Base-by-base conservation (phyloP, 257 asterid species). In the Rehmannia glutinosa region DNA sequence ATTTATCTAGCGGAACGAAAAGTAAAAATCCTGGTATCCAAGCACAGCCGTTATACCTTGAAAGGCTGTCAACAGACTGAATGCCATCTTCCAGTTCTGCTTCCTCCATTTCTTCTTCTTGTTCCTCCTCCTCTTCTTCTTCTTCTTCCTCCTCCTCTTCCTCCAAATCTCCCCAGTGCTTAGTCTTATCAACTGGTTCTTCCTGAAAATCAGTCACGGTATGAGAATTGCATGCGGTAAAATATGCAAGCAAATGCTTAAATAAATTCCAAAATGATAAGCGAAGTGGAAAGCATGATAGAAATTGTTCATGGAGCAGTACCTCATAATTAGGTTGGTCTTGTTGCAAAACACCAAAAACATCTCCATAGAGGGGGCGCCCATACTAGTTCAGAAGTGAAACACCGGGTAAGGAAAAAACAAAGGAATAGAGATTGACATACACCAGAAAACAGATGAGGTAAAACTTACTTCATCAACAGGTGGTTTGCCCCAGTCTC, bases 401-500 rank as follows among this genome's bases (percentile, higher is more conserved):
- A 20, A 68, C 25, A 15, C 42, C 42, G 62, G 8, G 35, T 10
- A 47, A 35, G 30, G 6, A 28, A 3, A 55, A 41, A 36, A 36
- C 19, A 9, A 28, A 47, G 41, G n/a, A 51, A 23, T 8, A 46
- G 43, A 27, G n/a, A 51, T 56, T 1, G 8, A 33, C 20, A 16
- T 36, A 53, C 59, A 63, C 8, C 20, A 72, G 46, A 28, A 42
- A 20, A 45, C 8, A 55, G 45, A 41, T 41, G 23, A 13, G 51
- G 39, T 8, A n/a, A n/a, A 71, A 75, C 79, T 6, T 75, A 91
- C 99, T 69, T 93, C 97, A 75, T 94, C 99, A 68, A 94, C 99
- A 36, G 97, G 99, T 21, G 97, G 99, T 68, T 91, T 94, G 54
- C 99, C 97, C 99, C 96, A 94, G 68, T 90, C 97, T 68, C 96